Percentiles rank a stretch among this genome's conserved stretches.
These are phyloP conservation scores for Crataegus laevigata DNA, from an alignment of 306 rosid species.

Conservation along the genomic window DNA sequence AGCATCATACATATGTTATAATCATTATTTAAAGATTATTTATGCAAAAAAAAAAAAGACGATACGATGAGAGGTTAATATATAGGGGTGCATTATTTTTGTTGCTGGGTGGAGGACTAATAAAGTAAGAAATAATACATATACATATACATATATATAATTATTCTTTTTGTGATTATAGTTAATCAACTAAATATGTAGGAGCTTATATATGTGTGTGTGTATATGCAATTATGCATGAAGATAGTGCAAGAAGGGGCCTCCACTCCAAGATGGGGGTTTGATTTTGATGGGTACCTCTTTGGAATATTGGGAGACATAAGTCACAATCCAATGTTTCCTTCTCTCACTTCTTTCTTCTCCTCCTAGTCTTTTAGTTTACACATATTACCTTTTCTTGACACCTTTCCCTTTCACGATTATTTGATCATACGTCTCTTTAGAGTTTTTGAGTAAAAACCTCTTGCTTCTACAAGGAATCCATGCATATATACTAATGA, in stretches of 20 bases:
- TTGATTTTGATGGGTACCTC: conserved; percentile 57
- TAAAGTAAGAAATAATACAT: background rate
- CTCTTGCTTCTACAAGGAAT: background rate
- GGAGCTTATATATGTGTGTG: background rate
- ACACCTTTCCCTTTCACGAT: conserved; percentile 47
- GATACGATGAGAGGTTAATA: background rate
- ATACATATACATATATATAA: no score
- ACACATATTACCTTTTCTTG: conserved; percentile 41
- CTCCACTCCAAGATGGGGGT: conserved; percentile 33
- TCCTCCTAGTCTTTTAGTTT: conserved; percentile 36
- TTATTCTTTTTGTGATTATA: background rate
- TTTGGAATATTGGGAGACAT: conserved; percentile 84
- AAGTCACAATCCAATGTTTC: conserved; percentile 53
- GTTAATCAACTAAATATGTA: background rate
- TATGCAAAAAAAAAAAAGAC: background rate
- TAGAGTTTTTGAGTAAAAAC: background rate
- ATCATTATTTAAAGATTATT: no score
- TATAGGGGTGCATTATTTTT: background rate
- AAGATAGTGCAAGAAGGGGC: conserved; percentile 40
- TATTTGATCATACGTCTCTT: conserved; percentile 10
- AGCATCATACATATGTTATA: background rate
- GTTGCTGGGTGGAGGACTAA: background rate
- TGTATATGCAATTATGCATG: background rate
- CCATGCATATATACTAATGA: background rate
- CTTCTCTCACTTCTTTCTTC: conserved; percentile 27